Evolutionary conservation across 1,139 yeast species (phyloP).

Genomic region (Debaryomyces sp.): DNA sequence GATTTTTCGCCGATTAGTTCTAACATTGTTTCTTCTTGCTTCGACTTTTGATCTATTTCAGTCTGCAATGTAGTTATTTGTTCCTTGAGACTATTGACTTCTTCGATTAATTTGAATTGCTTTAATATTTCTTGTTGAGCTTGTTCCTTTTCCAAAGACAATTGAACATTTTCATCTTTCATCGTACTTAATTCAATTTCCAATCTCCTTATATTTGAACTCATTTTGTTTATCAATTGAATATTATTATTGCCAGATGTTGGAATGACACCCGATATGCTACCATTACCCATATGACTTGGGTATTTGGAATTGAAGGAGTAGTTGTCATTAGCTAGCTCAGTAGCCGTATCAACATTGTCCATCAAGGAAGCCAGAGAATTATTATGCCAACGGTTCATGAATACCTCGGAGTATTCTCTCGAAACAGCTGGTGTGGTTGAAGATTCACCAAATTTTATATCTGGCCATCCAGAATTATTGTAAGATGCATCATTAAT

Average conservation of each 20-base stretch:
- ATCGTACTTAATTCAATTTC: conserved; percentile 75
- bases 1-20: conserved; percentile 86
- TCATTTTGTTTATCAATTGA: conserved; percentile 72
- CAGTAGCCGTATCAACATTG: conserved; percentile 19
- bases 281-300: conserved; percentile 12
- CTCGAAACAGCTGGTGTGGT: conserved; percentile 28
- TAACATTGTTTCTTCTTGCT: conserved; percentile 61
- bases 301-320: conserved; percentile 15
- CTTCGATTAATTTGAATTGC: conserved; percentile 48
- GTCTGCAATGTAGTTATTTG: conserved; percentile 37
- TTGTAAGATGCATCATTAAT: conserved; percentile 4
- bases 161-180: conserved; percentile 60
- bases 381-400: conserved; percentile 17
- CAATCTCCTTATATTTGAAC: conserved; percentile 72
- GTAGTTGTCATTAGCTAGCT: conserved; percentile 15
- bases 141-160: conserved; percentile 61
- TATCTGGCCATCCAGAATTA: conserved; percentile 20
- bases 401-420: conserved; percentile 18
- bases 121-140: conserved; percentile 67
- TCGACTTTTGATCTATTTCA: conserved; percentile 41
- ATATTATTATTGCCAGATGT: conserved; percentile 30
- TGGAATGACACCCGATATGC: conserved; percentile 18
- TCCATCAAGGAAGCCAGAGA: conserved; percentile 26
- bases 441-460: conserved; percentile 40
- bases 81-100: conserved; percentile 39